Evolutionary conservation across 495 filamentous ascomycete genomes (phyloP), one percentile per base, ranked within the genome.

Genomic region (Tuber aestivum): DNA sequence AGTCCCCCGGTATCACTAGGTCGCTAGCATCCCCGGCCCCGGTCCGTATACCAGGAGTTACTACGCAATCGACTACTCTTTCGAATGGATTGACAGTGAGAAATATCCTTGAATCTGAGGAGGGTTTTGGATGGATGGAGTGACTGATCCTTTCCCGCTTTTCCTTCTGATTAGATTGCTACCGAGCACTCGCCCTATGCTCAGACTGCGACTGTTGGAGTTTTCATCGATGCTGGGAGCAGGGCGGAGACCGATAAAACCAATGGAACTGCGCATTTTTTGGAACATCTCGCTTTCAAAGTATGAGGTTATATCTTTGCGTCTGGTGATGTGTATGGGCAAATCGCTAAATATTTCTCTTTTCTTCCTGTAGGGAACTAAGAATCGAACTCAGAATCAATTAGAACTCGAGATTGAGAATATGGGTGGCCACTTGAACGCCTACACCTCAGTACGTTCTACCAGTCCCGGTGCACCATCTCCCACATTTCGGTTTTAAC

Each of bases 201-300:
- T 78, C 95, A 98, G 88, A 99, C 95, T 75, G 96, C 93, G 80
- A 99, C 95, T 70, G 96, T 98, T 81, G 95, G 95, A 83, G 93
- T 99, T 69, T 99, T 96, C 92, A 98, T 99, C 85, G 96, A 99
- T 88, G 94, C 95, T 88, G 95, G 95, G 85, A 96, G 93, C 86
- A 89, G 95, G 85, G 94, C 95, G 85, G 95, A 99, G 89, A 99
- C 95, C 81, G 93, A 95, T 87, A 93, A 92, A 90, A 97, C 94
- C 82, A 98, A 97, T 88, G 95, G 95, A 87, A 98, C 96, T 77
- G 95, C 95, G 77, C 95, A 99, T 88, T 99, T 98, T 89, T 89
- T 99, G 78, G 95, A 99, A 87, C 95, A 99, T 86, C 89, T 99
- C 84, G 96, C 96, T 82, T 99, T 99, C 90, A 99, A 99, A 92